A percentile compares a stretch with the other conserved stretches of the same genome.
These are phyloP conservation scores for Colletotrichum sublineola DNA, from an alignment of 2,329 filamentous ascomycete species.

Conservation along the genomic window DNA sequence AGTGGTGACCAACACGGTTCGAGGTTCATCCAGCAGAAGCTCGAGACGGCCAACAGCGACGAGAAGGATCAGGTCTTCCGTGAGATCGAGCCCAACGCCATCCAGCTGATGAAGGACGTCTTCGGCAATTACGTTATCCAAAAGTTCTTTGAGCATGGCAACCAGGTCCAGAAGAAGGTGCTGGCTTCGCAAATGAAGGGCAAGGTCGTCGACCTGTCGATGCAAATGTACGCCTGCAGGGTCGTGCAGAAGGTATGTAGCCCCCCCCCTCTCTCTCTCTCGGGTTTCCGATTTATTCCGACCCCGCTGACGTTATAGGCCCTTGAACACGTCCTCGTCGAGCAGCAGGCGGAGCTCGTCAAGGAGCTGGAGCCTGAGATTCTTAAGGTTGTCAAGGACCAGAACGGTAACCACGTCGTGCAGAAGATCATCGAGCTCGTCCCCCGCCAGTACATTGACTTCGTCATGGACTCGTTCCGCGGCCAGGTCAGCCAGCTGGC, in stretches of 20 bases:
- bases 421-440: constrained; percentile 92
- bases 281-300: background rate
- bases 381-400: constrained; percentile 82
- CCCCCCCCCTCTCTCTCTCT: background rate
- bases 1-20: constrained; percentile 96
- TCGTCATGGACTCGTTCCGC: constrained; percentile 85
- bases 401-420: constrained; percentile 96
- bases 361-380: constrained; percentile 85
- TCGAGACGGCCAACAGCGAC: constrained; percentile 93
- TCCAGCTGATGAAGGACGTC: constrained; percentile 94
- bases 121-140: constrained; percentile 99
- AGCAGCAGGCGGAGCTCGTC: constrained; percentile 88
- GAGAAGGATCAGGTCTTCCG: constrained; percentile 92
- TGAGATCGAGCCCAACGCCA: constrained; percentile 85
- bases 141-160: constrained; percentile 96
- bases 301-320: constrained; percentile 66
- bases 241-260: constrained; percentile 90
- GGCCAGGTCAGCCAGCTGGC: constrained; percentile 81
- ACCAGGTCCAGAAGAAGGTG: constrained; percentile 90
- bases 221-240: constrained; percentile 92
- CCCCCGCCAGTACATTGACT: constrained; percentile 82
- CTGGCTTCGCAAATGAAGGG: constrained; percentile 90
- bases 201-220: constrained; percentile 82
- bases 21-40: constrained; percentile 92
- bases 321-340: constrained; percentile 89